These are phyloP conservation scores for Candida sphagnicola DNA, from an alignment of 805 yeast species.

Conservation along the genomic window DNA sequence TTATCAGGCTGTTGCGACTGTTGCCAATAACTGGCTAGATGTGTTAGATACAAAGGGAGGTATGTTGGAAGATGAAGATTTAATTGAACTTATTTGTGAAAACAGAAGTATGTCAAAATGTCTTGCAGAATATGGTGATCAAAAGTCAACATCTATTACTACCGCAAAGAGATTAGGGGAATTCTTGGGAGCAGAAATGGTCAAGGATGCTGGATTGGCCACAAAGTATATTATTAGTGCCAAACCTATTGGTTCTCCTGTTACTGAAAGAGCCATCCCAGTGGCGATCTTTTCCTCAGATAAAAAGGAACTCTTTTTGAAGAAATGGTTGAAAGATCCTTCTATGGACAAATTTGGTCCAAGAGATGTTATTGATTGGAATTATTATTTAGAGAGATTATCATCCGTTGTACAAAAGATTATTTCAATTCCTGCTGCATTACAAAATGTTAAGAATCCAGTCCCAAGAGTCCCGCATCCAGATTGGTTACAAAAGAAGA, in stretches of 20 bases:
- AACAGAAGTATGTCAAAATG: conserved; percentile 94
- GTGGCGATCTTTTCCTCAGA: conserved; percentile 94
- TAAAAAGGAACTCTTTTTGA: conserved; percentile 67
- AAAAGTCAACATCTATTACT: conserved; percentile 92
- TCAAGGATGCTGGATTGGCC: conserved; percentile 91
- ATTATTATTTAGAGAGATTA: conserved; percentile 81
- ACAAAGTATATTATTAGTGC: conserved; percentile 89
- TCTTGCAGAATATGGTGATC: conserved; percentile 80
- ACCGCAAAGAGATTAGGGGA: conserved; percentile 93
- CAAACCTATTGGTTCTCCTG: conserved; percentile 80
- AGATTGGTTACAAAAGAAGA: conserved; percentile 76
- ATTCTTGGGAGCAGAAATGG: conserved; percentile 94
- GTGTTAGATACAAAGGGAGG: conserved; percentile 84
- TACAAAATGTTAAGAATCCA: conserved; percentile 83
- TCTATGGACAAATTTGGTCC: conserved; percentile 80
- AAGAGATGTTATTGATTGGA: conserved; percentile 88
- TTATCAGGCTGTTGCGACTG: conserved; percentile 83
- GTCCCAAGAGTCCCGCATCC: conserved; percentile 95
- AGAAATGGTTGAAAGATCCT: conserved; percentile 85
- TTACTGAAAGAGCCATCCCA: conserved; percentile 94
- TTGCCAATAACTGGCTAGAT: conserved; percentile 95
- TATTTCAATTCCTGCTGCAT: conserved; percentile 95
- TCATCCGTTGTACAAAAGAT: conserved; percentile 93
- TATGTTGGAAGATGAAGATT: conserved; percentile 87
- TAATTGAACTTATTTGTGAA: conserved; percentile 92